Base-by-base conservation (phyloP, 179 eudicot genomes). In the Gypsophila paniculata region DNA sequence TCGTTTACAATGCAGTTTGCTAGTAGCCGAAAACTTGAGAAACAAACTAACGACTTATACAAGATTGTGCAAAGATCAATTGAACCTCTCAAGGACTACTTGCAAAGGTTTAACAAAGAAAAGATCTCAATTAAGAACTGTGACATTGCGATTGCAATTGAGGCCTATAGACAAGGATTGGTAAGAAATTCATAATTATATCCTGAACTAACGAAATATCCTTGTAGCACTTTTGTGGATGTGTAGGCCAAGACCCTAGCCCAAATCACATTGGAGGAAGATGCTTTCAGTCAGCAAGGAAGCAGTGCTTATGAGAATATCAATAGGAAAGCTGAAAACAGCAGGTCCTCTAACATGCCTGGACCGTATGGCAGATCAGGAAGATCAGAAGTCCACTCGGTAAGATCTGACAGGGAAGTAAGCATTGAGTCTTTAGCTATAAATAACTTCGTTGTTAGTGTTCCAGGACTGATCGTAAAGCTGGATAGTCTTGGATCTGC, bases 211-310 rank as follows among this genome's bases (percentile, higher is more conserved):
- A 60, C 64, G 11, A 60, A n/a, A n/a, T n/a, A n/a, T n/a, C n/a
- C n/a, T n/a, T n/a, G n/a, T n/a, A n/a, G n/a, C n/a, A n/a, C n/a
- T 23, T 60, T 60, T 29, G 64, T 23, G 4, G 64, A 60, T 60
- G 64, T 60, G 36, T 38, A 60, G 36, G 14, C n/a, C 0, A 60
- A 60, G 2, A 14, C 0, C 2, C 11, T 23, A 11, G 39, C 36
- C 5, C 14, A 60, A 0, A 60, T 60, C 14, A 60, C 38, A 23
- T 38, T 23, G 7, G 36, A 60, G 11, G 64, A 60, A 2, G 64
- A 23, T 38, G 64, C 0, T 46, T 46, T 15, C 9, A 15, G 51
- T n/a, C n/a, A n/a, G n/a, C n/a, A n/a, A n/a, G n/a, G n/a, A n/a
- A n/a, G n/a, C n/a, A n/a, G n/a, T n/a, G 2, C 51, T 46, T 11